These are phyloP conservation scores for Kwoniella shivajii DNA, from an alignment of 1,284 basidiomycete species.

Conservation along the genomic window DNA sequence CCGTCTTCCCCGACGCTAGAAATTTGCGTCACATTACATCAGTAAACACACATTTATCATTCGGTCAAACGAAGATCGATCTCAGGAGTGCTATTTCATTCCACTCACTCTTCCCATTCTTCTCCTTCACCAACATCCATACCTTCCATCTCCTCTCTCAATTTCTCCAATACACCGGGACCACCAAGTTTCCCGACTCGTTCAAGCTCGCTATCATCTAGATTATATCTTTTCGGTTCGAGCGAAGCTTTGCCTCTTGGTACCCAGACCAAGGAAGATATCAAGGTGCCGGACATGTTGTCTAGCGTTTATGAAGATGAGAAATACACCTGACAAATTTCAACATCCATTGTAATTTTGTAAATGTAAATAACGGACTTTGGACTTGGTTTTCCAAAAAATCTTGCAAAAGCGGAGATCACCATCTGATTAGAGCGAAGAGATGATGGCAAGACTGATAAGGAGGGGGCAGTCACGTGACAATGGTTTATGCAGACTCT, in stretches of 20 bases:
- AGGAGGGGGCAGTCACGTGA: too few species aligned
- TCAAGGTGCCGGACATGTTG: conserved; percentile 57
- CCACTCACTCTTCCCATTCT: conserved; percentile 79
- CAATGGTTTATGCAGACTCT: too few species aligned
- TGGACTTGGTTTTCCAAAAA: too few species aligned
- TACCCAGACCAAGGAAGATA: conserved; percentile 70
- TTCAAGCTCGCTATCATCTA: conserved; percentile 88
- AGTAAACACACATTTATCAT: background rate
- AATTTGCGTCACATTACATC: background rate
- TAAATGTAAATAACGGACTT: too few species aligned
- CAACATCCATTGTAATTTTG: too few species aligned
- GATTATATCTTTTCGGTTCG: conserved; percentile 83
- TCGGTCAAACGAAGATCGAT: background rate
- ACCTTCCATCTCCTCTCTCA: conserved; percentile 71
- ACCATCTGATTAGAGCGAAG: too few species aligned
- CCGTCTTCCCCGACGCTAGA: conserved; percentile 20
- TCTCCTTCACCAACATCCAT: conserved; percentile 63
- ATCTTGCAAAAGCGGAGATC: too few species aligned
- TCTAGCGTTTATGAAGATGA: too few species aligned
- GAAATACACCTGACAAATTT: too few species aligned
- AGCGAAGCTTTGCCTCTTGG: conserved; percentile 74
- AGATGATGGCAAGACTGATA: too few species aligned
- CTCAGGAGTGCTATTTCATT: too few species aligned
- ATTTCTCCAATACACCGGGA: conserved; percentile 78
- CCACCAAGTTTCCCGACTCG: conserved; percentile 86